Evolutionary conservation across 352 stramenopile genomes (phyloP).

Genomic region (Phytophthora agathidicida): DNA sequence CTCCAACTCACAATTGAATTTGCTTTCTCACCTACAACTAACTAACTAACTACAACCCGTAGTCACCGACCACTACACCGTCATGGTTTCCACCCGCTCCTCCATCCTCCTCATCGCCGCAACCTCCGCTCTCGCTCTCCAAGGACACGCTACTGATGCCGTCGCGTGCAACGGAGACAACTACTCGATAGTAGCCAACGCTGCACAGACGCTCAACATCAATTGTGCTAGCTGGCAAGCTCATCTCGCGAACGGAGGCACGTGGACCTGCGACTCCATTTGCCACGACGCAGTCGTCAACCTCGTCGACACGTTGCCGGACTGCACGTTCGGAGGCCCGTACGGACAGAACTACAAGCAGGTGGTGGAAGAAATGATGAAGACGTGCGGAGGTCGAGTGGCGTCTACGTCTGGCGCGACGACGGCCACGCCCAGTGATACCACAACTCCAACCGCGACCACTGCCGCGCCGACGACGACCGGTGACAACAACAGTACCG

Average conservation of each 20-base stretch:
- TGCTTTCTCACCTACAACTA: background rate
- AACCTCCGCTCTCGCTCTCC: background rate
- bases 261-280: conserved; percentile 19
- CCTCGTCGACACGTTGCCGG: conserved; percentile 9
- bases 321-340: conserved; percentile 13
- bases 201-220: conserved; percentile 5
- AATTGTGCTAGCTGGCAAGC: conserved; percentile 17
- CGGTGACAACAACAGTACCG: too few relatives aligned
- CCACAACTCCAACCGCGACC: background rate
- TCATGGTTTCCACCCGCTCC: conserved; percentile 6
- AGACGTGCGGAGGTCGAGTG: background rate
- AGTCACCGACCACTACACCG: background rate
- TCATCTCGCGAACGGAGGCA: conserved; percentile 14
- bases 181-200: background rate
- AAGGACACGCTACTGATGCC: background rate
- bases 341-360: conserved; percentile 23
- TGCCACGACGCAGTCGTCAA: conserved; percentile 12
- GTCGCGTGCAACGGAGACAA: background rate
- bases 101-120: background rate
- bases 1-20: conserved; percentile 8
- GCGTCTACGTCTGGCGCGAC: background rate
- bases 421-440: background rate
- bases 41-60: background rate
- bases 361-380: conserved; percentile 3
- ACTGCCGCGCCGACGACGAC: too few relatives aligned